A percentile compares a stretch with the other conserved stretches of the same genome.
These are phyloP conservation scores for Mycena belliarum DNA, from an alignment of 768 basidiomycete species.

Conservation along the genomic window DNA sequence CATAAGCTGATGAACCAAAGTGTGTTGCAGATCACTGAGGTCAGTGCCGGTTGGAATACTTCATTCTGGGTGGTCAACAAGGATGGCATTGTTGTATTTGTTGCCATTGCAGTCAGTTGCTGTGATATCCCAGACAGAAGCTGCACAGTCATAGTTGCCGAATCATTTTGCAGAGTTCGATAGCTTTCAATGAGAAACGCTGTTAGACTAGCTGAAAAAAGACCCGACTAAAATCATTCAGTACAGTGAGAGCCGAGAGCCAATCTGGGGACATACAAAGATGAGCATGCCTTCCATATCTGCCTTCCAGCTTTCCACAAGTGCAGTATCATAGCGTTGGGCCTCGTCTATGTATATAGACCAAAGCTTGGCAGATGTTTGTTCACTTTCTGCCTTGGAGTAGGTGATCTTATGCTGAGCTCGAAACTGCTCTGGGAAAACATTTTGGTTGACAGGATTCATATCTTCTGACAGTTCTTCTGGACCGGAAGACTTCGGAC, in stretches of 20 bases:
- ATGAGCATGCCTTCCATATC: constrained; percentile 15
- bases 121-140: not conserved
- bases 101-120: not conserved
- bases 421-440: no score
- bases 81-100: not conserved
- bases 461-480: no score
- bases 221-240: constrained; percentile 18
- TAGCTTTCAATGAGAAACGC: constrained; percentile 29
- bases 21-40: constrained; percentile 5
- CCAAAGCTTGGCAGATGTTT: constrained; percentile 5
- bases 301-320: constrained; percentile 11
- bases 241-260: not conserved
- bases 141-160: constrained; percentile 13
- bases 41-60: not conserved
- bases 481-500: no score
- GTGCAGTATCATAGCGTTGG: constrained; percentile 5
- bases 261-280: constrained; percentile 1
- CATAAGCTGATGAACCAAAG: constrained; percentile 9
- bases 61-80: not conserved
- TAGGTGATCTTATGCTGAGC: no score
- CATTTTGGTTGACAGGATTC: no score
- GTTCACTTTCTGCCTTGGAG: not conserved
- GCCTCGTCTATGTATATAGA: constrained; percentile 2
- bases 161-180: constrained; percentile 19
- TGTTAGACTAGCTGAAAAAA: constrained; percentile 28